A percentile compares a stretch with the other conserved stretches of the same genome.
Evolutionary conservation across 352 stramenopile genomes (phyloP).

Genomic region (Pythium vanterpoolii): DNA sequence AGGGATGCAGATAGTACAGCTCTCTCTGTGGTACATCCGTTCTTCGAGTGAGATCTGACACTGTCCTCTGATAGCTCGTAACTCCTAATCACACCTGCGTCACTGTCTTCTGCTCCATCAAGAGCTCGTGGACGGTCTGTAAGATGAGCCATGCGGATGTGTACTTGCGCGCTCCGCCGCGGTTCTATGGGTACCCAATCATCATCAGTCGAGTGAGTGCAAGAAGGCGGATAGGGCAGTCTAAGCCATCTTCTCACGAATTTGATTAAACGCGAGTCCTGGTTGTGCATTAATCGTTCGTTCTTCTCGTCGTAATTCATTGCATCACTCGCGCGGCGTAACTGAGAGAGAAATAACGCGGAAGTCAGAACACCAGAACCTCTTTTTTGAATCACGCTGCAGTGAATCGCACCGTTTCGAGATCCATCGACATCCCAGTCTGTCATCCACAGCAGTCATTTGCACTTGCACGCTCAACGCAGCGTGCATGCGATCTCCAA

Average conservation of each 20-base stretch:
- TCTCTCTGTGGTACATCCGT: slow-evolving; percentile 40
- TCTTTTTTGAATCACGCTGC: too few species aligned
- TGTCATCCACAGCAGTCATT: slow-evolving; percentile 13
- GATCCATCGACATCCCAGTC: slow-evolving; percentile 42
- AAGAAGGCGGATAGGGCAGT: neutral
- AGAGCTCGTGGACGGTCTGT: slow-evolving; percentile 66
- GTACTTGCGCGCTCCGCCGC: slow-evolving; percentile 69
- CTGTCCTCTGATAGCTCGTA: neutral
- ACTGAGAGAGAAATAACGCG: too few species aligned
- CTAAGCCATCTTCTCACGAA: slow-evolving; percentile 35
- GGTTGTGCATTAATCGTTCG: slow-evolving; percentile 50
- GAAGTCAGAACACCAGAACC: too few species aligned
- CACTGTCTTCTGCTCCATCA: slow-evolving; percentile 74
- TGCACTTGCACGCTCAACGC: neutral
- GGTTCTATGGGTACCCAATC: slow-evolving; percentile 33
- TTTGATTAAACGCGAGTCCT: slow-evolving; percentile 51
- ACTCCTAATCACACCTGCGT: slow-evolving; percentile 46
- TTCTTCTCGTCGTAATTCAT: slow-evolving; percentile 62
- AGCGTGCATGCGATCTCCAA: neutral
- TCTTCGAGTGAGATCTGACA: neutral
- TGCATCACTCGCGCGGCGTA: slow-evolving; percentile 47
- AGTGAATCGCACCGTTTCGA: slow-evolving; percentile 54
- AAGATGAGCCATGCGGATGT: slow-evolving; percentile 81
- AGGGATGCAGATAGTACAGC: slow-evolving; percentile 83
- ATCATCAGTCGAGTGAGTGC: neutral